phyloP scores from a whole-genome alignment of 768 basidiomycete genomes.

The Termitomyces sp. region DNA sequence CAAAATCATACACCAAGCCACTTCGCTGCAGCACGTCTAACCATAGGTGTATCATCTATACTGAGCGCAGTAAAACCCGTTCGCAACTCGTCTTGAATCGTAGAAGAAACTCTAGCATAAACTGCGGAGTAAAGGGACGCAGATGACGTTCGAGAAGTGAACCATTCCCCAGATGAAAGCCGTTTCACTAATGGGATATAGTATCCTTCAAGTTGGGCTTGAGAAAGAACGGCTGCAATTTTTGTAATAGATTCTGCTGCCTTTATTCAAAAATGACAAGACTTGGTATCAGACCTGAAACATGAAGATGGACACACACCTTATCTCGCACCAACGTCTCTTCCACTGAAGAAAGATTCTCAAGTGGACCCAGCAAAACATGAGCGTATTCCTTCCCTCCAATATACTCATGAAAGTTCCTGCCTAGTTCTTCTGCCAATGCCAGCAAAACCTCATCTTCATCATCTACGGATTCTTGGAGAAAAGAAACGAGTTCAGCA shows the following conservation, averaged over 20 bases:
- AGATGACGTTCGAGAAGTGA: slow-evolving; percentile 94
- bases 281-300: slow-evolving; percentile 5
- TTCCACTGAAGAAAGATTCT: slow-evolving; percentile 94
- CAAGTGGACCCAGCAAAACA: slow-evolving; percentile 84
- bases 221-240: slow-evolving; percentile 72
- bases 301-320: slow-evolving; percentile 45
- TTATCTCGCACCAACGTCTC: slow-evolving; percentile 98
- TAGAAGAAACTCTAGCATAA: slow-evolving; percentile 71
- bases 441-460: slow-evolving; percentile 98
- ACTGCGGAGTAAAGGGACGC: slow-evolving; percentile 91
- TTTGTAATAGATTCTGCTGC: slow-evolving; percentile 95
- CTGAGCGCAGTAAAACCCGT: slow-evolving; percentile 79
- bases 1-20: slow-evolving; percentile 80
- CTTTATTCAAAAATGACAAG: slow-evolving; percentile 33
- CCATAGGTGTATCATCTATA: slow-evolving; percentile 98
- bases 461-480: slow-evolving; percentile 98
- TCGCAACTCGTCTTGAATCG: slow-evolving; percentile 82
- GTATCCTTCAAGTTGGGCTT: slow-evolving; percentile 78
- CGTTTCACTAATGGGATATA: slow-evolving; percentile 91
- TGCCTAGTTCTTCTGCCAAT: slow-evolving; percentile 91
- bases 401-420: slow-evolving; percentile 89
- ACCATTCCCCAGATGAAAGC: slow-evolving; percentile 94
- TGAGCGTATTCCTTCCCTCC: slow-evolving; percentile 88
- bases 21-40: slow-evolving; percentile 91
- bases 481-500: slow-evolving; percentile 93